Evolutionary conservation across 495 filamentous ascomycete species (phyloP).

Genomic region (Aspergillus steynii): DNA sequence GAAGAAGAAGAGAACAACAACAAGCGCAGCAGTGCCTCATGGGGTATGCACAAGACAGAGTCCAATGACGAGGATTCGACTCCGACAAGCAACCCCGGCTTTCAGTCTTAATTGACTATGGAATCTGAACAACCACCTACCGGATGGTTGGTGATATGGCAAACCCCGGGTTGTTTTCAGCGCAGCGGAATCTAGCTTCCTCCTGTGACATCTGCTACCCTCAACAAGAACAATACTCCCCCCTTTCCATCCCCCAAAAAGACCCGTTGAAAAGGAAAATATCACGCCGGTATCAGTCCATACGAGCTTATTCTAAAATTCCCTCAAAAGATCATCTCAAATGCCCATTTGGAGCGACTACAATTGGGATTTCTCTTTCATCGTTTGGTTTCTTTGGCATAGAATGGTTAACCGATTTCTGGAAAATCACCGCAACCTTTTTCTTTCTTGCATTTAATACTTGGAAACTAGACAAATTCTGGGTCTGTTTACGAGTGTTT

Average conservation of each 20-base stretch:
- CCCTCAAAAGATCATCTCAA: constrained; percentile 16
- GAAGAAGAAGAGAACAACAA: constrained; percentile 64
- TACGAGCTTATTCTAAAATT: constrained; percentile 11
- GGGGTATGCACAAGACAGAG: constrained; percentile 24
- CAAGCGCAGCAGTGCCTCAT: constrained; percentile 43
- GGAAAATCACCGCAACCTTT: constrained; percentile 11
- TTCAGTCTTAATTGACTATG: constrained; percentile 17
- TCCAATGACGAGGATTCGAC: constrained; percentile 23
- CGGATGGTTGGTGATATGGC: neutral
- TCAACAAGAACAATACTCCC: constrained; percentile 20
- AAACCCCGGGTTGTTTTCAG: neutral
- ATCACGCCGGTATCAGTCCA: constrained; percentile 15
- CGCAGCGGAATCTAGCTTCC: neutral
- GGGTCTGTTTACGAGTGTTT: constrained; percentile 10
- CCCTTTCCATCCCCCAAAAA: constrained; percentile 11
- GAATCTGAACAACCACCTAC: neutral
- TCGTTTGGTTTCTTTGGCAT: constrained; percentile 24
- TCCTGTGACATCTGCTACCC: neutral
- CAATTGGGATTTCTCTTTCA: neutral
- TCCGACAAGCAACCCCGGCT: constrained; percentile 17
- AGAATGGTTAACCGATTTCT: constrained; percentile 24
- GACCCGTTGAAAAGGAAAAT: constrained; percentile 14
- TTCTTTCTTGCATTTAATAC: constrained; percentile 17
- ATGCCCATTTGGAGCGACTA: constrained; percentile 7
- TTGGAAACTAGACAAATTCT: constrained; percentile 18